phyloP scores from a whole-genome alignment of 495 filamentous ascomycete genomes.

The Xylaria castorea region DNA sequence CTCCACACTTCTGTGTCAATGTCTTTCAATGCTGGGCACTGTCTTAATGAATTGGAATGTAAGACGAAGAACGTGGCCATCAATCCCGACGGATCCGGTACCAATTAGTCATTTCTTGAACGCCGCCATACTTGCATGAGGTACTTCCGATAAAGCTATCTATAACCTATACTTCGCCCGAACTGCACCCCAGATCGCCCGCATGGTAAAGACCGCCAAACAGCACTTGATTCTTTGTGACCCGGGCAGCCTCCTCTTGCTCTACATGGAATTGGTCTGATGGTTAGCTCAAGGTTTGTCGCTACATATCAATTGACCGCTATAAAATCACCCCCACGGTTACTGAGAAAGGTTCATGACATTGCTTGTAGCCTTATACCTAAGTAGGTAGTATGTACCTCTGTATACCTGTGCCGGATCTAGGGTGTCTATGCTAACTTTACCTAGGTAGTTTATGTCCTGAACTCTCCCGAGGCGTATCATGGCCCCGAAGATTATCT shows the following conservation, averaged over 20 bases:
- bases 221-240: not conserved
- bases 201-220: not conserved
- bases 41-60: not conserved
- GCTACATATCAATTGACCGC: not conserved
- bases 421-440: too few relatives aligned
- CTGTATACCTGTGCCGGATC: too few relatives aligned
- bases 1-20: not conserved
- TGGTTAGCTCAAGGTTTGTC: not conserved
- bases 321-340: not conserved
- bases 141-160: conserved; percentile 14
- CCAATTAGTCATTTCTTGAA: not conserved
- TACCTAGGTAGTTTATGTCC: too few relatives aligned
- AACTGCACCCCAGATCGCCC: not conserved
- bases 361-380: not conserved
- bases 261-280: not conserved
- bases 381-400: too few relatives aligned
- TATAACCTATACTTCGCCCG: not conserved
- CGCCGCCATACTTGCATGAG: conserved; percentile 9
- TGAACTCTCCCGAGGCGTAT: too few relatives aligned
- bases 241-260: not conserved
- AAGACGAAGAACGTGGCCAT: conserved; percentile 1
- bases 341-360: not conserved
- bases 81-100: conserved; percentile 7
- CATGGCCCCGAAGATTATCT: too few relatives aligned
- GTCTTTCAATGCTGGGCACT: not conserved